Evolutionary conservation across 148 eudicot species (phyloP), one percentile per base, ranked within the genome.

Genomic region (Tetragonia tetragonoides): DNA sequence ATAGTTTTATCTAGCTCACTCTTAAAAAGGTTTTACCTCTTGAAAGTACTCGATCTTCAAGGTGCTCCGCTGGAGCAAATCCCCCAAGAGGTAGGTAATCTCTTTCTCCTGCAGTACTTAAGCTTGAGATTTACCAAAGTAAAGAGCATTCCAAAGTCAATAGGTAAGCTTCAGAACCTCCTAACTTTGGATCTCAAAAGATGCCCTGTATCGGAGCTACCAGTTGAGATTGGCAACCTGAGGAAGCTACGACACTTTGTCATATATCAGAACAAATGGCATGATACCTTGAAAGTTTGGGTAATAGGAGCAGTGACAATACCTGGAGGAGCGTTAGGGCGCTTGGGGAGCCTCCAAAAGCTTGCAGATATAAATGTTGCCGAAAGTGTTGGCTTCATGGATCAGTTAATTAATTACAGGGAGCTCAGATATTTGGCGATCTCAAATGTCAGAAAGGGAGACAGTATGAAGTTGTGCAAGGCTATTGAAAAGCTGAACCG

Each of bases 141-240:
- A 24, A 34, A 54, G 9, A 41, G 28, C 23, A 68, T 86, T 39
- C 88, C 86, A 44, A 81, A 78, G 41, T 66, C 83, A 12, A 83
- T 86, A n/a, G 61, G 68, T 53, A 79, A 81, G 68, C 84, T 86
- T 47, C 38, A 7, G 7, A 38, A 68, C 54, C 80, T 86, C 3
- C 81, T 83, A 79, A 83, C 86, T 16, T 77, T 86, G 70, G 84
- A 86, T 42, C 82, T 86, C 20, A 81, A 79, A 61, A 72, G 70
- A 9, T 83, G 86, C 7, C 5, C 24, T 56, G 77, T 74, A 24
- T 28, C 9, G 7, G 65, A 68, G 44, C 39, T 40, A 21, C 65
- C 21, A 8, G 9, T 9, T n/a, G 42, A 64, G 47, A 44, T 67
- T 39, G 47, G 71, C 18, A 67, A 67, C 71, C 66, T 82, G 10